A percentile compares a stretch with the other conserved stretches of the same genome.
phyloP scores from a whole-genome alignment of 176 grass and related monocot species.

The Puccinellia tenuiflora region DNA sequence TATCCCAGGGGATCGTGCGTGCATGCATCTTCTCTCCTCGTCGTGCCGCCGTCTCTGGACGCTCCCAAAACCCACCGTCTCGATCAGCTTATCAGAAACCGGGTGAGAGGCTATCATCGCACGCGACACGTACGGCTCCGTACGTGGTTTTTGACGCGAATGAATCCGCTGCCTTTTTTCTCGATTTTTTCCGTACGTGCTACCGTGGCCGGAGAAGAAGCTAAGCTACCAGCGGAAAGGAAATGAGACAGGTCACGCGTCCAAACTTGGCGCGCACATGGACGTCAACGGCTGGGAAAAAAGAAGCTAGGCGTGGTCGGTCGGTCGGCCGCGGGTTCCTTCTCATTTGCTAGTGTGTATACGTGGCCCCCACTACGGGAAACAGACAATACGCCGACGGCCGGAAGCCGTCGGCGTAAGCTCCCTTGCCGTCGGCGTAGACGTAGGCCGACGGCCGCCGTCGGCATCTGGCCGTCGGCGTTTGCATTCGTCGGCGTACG shows the following conservation, averaged over 20 bases:
- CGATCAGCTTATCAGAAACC: not conserved
- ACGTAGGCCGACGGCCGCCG: no score
- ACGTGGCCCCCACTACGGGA: no score
- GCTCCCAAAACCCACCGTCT: not conserved
- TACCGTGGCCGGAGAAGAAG: not conserved
- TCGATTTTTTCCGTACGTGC: not conserved
- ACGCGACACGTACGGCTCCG: not conserved
- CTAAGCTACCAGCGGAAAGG: not conserved
- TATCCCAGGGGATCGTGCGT: not conserved
- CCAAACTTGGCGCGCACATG: slow-evolving; percentile 14
- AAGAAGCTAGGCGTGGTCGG: not conserved
- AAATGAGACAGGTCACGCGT: not conserved
- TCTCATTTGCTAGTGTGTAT: not conserved
- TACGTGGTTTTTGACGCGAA: slow-evolving; percentile 19
- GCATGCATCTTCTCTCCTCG: not conserved
- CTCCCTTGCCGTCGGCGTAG: no score
- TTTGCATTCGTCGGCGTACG: no score
- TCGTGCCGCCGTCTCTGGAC: not conserved
- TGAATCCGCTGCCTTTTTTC: not conserved
- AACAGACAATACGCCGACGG: no score
- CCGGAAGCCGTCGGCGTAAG: no score
- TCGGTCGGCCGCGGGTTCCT: not conserved
- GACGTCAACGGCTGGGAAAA: not conserved
- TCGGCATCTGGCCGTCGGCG: no score
- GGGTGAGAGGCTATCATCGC: not conserved